Percentiles rank a stretch among this genome's conserved stretches.
phyloP scores from a whole-genome alignment of 768 basidiomycete species.

The Dendrothele bispora region DNA sequence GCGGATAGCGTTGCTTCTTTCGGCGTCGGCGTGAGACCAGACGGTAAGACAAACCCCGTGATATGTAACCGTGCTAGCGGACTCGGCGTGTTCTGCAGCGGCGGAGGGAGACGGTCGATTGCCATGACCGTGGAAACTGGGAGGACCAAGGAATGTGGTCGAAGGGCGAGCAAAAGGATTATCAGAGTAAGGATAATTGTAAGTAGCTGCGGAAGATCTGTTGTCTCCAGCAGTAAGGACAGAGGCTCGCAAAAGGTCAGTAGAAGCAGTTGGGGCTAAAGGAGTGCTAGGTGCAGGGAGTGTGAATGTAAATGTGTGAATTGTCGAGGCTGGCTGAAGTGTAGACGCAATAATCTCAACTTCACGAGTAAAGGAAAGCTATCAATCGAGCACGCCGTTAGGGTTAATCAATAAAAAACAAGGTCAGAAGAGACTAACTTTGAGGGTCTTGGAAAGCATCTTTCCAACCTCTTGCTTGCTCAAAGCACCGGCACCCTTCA shows the following conservation, averaged over 20 bases:
- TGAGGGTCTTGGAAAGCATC: constrained; percentile 89
- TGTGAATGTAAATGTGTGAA: constrained; percentile 89
- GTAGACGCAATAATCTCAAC: constrained; percentile 96
- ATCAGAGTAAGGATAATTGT: constrained; percentile 71
- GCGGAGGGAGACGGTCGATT: constrained; percentile 29
- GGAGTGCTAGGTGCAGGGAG: constrained; percentile 77
- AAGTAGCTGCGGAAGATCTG: constrained; percentile 68
- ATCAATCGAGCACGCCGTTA: constrained; percentile 6
- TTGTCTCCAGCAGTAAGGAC: constrained; percentile 66
- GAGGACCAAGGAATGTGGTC: constrained; percentile 77
- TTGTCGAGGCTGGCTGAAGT: constrained; percentile 88
- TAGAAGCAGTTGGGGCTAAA: constrained; percentile 70
- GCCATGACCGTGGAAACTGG: constrained; percentile 58
- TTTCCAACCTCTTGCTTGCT: constrained; percentile 86
- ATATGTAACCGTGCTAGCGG: constrained; percentile 60
- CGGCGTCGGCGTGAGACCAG: constrained; percentile 93
- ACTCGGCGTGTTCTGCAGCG: constrained; percentile 26
- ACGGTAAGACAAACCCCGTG: constrained; percentile 93
- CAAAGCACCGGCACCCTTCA: constrained; percentile 79
- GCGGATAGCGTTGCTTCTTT: constrained; percentile 82
- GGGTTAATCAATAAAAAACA: constrained; percentile 8
- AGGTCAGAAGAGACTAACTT: constrained; percentile 46
- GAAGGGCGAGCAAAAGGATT: constrained; percentile 82
- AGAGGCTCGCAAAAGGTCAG: constrained; percentile 72
- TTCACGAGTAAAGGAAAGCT: constrained; percentile 91